Evolutionary conservation across 2,329 filamentous ascomycete species (phyloP), one percentile per base, ranked within the genome.

Genomic region (Cyclaneusma minus): DNA sequence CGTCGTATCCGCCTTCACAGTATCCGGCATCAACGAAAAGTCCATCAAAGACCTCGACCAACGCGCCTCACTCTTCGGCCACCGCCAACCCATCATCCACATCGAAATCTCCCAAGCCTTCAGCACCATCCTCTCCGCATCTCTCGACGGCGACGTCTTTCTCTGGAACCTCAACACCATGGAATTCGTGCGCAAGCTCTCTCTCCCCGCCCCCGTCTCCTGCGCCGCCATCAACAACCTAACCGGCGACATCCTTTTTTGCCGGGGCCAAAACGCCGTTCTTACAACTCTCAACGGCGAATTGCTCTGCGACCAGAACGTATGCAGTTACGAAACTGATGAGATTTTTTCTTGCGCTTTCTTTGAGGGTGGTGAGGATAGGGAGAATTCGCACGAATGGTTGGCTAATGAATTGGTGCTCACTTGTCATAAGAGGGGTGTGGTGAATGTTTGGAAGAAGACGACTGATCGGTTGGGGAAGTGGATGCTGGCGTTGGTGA

Each of bases 161-260:
- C 60, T 95, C 3, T 98, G 89, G 89, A 89, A 95, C 48, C 62
- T 98, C 4, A 98, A 95, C 49, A 71, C 82, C 10, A 68, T 84
- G 8, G 79, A 83, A 27, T 92, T 93, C 42, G 74, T 95, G 5
- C 70, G 83, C 22, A 77, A 72, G 49, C 58, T 87, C 13, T 71
- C 71, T 0, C 49, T 61, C 10, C 59, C 60, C 3, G 61, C 67
- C 4, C 52, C 60, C 1, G 57, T 68, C 2, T 69, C 91, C 51
- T 87, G 80, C 38, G 82, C 83, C 1, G 64, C 67, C 7, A 84
- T 98, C 50, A 92, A 93, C 45, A 85, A 93, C 43, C 73, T 87
- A 2, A 84, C 79, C 0, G 89, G 89, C 7, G 82, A 93, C 42
- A 83, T 98, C 24, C 64, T 91, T 46, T 60, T 98, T 4, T 89